Evolutionary conservation across 164 flowering plant genomes (phyloP).

Genomic region (Tetrastigma voinierianum): DNA sequence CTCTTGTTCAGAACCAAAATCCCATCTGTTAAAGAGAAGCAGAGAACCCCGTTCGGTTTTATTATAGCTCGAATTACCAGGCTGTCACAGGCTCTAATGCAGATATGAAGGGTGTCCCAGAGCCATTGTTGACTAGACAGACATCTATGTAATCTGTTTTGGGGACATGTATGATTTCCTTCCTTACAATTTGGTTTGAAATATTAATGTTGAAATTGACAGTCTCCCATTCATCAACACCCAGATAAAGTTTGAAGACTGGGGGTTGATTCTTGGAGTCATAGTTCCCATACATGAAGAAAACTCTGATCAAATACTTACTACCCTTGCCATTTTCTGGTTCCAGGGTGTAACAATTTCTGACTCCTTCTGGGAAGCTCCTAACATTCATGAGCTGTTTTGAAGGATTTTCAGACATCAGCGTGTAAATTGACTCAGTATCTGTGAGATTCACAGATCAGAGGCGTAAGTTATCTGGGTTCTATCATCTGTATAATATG

Average conservation of each 20-base stretch:
- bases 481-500: slow-evolving; percentile 8
- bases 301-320: slow-evolving; percentile 24
- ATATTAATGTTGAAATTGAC: slow-evolving; percentile 1
- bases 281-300: slow-evolving; percentile 33
- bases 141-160: slow-evolving; percentile 3
- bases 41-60: neutral
- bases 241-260: slow-evolving; percentile 22
- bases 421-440: slow-evolving; percentile 8
- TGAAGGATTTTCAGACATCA: too few relatives aligned
- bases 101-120: slow-evolving; percentile 30
- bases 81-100: slow-evolving; percentile 13
- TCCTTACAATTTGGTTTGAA: neutral
- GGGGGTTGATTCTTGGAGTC: slow-evolving; percentile 18
- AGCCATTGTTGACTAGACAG: slow-evolving; percentile 22
- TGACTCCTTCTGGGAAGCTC: slow-evolving; percentile 22
- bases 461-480: slow-evolving; percentile 17
- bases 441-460: slow-evolving; percentile 15
- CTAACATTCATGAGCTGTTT: slow-evolving; percentile 5
- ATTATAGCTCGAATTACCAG: neutral
- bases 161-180: slow-evolving; percentile 19
- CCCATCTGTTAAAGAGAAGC: neutral
- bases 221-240: slow-evolving; percentile 19
- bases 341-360: slow-evolving; percentile 23
- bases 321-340: neutral
- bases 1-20: slow-evolving; percentile 2